These are phyloP conservation scores for Metschnikowia santaceciliae DNA, from an alignment of 805 yeast genomes.

Conservation along the genomic window DNA sequence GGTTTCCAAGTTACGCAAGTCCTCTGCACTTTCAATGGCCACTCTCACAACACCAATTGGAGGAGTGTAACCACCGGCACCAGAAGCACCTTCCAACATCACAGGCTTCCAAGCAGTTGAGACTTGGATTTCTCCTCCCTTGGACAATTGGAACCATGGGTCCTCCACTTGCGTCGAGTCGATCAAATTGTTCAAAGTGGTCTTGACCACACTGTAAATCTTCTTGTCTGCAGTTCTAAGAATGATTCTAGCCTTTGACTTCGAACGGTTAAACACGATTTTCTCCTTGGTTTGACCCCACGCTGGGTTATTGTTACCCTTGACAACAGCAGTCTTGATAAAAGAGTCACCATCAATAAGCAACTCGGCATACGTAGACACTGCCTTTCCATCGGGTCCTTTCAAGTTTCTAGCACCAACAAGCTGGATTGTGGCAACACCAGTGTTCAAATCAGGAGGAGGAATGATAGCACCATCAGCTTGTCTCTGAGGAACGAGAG, in stretches of 20 bases:
- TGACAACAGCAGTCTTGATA: constrained; percentile 53
- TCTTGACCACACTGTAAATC: constrained; percentile 54
- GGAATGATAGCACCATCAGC: constrained; percentile 83
- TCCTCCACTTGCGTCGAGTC: constrained; percentile 76
- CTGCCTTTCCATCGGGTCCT: constrained; percentile 42
- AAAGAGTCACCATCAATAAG: constrained; percentile 59
- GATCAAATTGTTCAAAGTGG: constrained; percentile 60
- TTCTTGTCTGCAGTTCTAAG: constrained; percentile 58
- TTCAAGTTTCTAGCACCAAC: constrained; percentile 57
- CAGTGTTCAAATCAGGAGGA: constrained; percentile 91
- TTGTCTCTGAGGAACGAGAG: constrained; percentile 54
- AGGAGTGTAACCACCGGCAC: constrained; percentile 79
- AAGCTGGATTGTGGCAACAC: constrained; percentile 72
- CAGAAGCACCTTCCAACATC: constrained; percentile 58
- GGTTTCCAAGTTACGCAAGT: constrained; percentile 78
- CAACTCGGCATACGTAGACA: constrained; percentile 66
- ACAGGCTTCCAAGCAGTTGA: constrained; percentile 85
- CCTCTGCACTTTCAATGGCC: constrained; percentile 63
- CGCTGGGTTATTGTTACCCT: constrained; percentile 61
- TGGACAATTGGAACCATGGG: constrained; percentile 69
- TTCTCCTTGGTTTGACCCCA: constrained; percentile 64
- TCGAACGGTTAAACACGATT: constrained; percentile 67
- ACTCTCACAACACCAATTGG: constrained; percentile 92
- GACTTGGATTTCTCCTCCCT: constrained; percentile 72
- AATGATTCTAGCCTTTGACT: constrained; percentile 62